Percentiles rank a stretch among this genome's conserved stretches.
Evolutionary conservation across 106 monocot genomes (phyloP).

Genomic region (Dioscorea zingiberensis): DNA sequence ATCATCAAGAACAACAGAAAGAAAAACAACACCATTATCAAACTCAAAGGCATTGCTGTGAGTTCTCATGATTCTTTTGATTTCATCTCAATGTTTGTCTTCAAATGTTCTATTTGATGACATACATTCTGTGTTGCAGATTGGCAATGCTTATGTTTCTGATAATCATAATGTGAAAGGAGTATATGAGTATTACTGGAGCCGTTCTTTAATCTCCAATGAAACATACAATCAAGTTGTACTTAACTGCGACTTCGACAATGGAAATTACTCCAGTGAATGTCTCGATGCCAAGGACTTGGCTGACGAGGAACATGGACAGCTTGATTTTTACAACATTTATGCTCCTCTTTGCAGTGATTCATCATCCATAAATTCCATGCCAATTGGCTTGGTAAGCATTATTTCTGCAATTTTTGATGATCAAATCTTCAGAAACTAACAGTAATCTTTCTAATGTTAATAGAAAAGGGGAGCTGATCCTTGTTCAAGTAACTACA

Average conservation of each 20-base stretch:
- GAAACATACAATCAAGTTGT: background rate
- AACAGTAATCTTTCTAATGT: background rate
- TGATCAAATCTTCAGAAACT: background rate
- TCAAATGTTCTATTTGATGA: background rate
- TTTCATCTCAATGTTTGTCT: background rate
- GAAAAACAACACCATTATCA: slow-evolving; percentile 16
- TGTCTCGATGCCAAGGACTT: background rate
- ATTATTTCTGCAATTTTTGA: background rate
- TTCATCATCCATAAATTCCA: background rate
- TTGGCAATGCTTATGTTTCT: slow-evolving; percentile 21
- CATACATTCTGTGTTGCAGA: background rate
- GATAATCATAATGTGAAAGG: background rate
- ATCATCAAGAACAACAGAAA: slow-evolving; percentile 8
- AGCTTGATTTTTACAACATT: slow-evolving; percentile 18
- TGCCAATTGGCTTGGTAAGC: background rate
- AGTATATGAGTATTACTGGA: slow-evolving; percentile 18
- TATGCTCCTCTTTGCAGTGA: slow-evolving; percentile 12
- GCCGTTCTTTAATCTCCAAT: slow-evolving; percentile 22
- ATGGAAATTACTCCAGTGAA: background rate
- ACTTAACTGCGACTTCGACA: slow-evolving; percentile 2
- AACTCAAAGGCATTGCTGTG: slow-evolving; percentile 27
- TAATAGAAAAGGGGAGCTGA: slow-evolving; percentile 1
- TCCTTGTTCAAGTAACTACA: slow-evolving; percentile 12
- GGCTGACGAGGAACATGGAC: slow-evolving; percentile 2
- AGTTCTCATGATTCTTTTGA: background rate